These are phyloP conservation scores for Pyrenula aspistea DNA, from an alignment of 495 filamentous ascomycete genomes.

Conservation along the genomic window DNA sequence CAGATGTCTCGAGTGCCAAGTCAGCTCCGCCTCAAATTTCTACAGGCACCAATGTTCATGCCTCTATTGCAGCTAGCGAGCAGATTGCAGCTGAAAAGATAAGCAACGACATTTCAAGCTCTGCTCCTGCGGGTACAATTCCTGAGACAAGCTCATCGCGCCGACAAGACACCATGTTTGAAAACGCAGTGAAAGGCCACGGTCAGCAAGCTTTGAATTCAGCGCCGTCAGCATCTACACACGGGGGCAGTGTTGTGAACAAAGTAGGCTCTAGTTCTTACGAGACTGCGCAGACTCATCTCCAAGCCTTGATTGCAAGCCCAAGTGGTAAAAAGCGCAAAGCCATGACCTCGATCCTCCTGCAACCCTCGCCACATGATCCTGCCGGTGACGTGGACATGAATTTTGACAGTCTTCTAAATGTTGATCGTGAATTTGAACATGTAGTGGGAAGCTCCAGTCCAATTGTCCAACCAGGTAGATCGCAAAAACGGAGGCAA, in stretches of 20 bases:
- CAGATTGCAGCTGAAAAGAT: background rate
- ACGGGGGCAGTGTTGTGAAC: background rate
- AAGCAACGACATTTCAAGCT: background rate
- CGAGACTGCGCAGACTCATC: slow-evolving; percentile 12
- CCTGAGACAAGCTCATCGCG: background rate
- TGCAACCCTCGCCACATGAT: slow-evolving; percentile 28
- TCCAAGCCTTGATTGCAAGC: slow-evolving; percentile 14
- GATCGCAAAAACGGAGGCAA: slow-evolving; percentile 3
- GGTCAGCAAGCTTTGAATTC: background rate
- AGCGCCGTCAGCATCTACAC: background rate
- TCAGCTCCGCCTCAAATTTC: background rate
- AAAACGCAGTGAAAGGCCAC: background rate
- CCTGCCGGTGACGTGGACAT: slow-evolving; percentile 22
- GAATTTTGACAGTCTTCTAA: slow-evolving; percentile 4
- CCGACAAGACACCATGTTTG: background rate
- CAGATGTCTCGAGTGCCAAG: background rate
- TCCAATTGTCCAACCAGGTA: slow-evolving; percentile 3
- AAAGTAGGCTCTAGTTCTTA: slow-evolving; percentile 9
- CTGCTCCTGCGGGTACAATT: background rate
- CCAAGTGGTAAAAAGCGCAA: slow-evolving; percentile 31
- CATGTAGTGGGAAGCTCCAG: slow-evolving; percentile 4
- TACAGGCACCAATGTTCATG: background rate
- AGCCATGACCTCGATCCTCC: slow-evolving; percentile 32
- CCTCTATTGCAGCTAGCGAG: background rate
- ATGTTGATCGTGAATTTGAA: background rate